Evolutionary conservation across 2,329 filamentous ascomycete species (phyloP), one percentile per base, ranked within the genome.

Genomic region (Boeremia lycopersici): DNA sequence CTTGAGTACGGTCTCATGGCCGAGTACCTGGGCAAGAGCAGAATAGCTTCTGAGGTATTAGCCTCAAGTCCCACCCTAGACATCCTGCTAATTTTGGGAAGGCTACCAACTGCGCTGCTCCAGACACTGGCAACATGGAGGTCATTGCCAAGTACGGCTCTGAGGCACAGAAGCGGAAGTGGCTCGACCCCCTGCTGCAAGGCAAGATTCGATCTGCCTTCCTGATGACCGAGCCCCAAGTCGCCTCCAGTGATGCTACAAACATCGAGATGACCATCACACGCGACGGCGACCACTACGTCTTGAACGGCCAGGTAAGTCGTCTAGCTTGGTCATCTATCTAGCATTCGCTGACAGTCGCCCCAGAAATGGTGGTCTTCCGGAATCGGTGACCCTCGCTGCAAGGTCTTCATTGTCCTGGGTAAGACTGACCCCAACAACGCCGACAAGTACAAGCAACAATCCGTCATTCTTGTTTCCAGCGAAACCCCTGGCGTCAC

Each of bases 351-450:
- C 52, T 55, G 15, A 55, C 42, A 28, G 5, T 28, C 30, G 15
- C 6, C n/a, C 50, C 61, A 93, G 86, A 99, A 99, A 91, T 99
- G 95, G 95, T 99, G 95, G 95, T 96, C 91, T 26, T 96, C 91
- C 61, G 95, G 95, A 62, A 92, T 93, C 15, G 95, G 95, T 54
- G 95, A 99, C 78, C 89, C 89, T 54, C 86, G 93, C 67, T 99
- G 95, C 82, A 84, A 89, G 76, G 82, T 99, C 74, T 98, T 97
- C 80, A 88, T 99, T 59, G 92, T 96, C 67, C 96, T 99, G 90
- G 95, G 91, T 78, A 96, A 98, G 83, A 89, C 86, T 11, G 90
- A 96, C 71, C 82, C 89, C 43, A 79, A 80, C 64, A 89, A 96
- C 81, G 78, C 82, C 61, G 87, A 93, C 74, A 80, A 86, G 19